These are phyloP conservation scores for Trypanosoma congolense DNA, from an alignment of 208 protist species.

Conservation along the genomic window DNA sequence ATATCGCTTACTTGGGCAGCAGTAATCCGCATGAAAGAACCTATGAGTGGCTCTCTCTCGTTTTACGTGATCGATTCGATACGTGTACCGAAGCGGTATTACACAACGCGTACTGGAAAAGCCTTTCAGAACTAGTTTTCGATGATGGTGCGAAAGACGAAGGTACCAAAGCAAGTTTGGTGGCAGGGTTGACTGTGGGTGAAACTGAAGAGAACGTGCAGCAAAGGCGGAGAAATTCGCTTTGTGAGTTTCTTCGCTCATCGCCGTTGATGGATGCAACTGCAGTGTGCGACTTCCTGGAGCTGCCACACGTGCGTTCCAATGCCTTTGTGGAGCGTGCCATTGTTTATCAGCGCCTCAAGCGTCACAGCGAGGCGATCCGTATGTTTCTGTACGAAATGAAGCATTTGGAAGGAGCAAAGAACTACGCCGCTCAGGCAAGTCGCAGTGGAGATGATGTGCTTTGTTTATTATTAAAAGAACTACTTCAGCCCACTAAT, in stretches of 20 bases:
- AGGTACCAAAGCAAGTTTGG: background rate
- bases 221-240: background rate
- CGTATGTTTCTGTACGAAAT: slow-evolving; percentile 58
- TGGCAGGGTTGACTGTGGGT: background rate
- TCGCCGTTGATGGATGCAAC: slow-evolving; percentile 32
- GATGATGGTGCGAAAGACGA: background rate
- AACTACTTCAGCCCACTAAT: slow-evolving; percentile 24
- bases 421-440: slow-evolving; percentile 43
- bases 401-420: slow-evolving; percentile 32
- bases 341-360: slow-evolving; percentile 52
- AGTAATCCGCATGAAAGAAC: slow-evolving; percentile 9
- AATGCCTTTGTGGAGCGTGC: slow-evolving; percentile 37
- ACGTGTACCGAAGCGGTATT: slow-evolving; percentile 12
- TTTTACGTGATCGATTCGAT: slow-evolving; percentile 17
- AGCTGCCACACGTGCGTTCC: slow-evolving; percentile 27
- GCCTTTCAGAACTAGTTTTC: slow-evolving; percentile 22
- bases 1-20: slow-evolving; percentile 8
- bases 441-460: slow-evolving; percentile 30
- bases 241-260: slow-evolving; percentile 33
- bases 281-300: slow-evolving; percentile 29
- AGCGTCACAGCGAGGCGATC: slow-evolving; percentile 46
- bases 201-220: background rate
- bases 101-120: slow-evolving; percentile 37
- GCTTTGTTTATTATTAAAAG: slow-evolving; percentile 32
- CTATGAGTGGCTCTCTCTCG: slow-evolving; percentile 15